Base-by-base conservation (phyloP, 352 stramenopile species). In the Pythium coloratum region DNA sequence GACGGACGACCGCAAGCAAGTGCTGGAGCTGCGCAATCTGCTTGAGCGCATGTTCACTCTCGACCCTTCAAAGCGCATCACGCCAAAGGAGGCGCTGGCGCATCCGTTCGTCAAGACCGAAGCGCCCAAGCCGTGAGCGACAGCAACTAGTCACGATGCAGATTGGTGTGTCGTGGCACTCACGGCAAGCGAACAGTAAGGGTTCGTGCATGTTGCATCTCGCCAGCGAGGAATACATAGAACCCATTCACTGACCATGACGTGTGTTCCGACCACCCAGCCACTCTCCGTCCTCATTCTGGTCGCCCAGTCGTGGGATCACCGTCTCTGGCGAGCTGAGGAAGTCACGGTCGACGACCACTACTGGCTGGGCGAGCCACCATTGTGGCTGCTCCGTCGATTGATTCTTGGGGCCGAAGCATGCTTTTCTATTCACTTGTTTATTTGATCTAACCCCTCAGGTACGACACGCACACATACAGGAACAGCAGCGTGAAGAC, bases 401-500 rank as follows among this genome's bases (percentile, higher is more conserved):
- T 40, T 40, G 34, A 40, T 13, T 13, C 34, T 9, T 40, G 7
- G 38, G 38, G 28, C 28, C 16, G 12, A 49, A 32, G 34, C 13
- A 46, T 62, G 28, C 3, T 13, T 49, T 9, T 65, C 58, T 16
- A 54, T 36, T 47, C 7, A 50, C 33, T 24, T 53, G 16, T 6
- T 47, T 64, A 50, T 33, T 18, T 55, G 26, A 24, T 55, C 63
- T 67, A 74, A 13, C 53, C 40, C 38, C 62, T 94, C 26, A 78
- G 55, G 64, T 91, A 94, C 42, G 72, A 72, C 30, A 91, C 84
- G 69, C 87, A 95, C 13, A 76, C 70, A 47, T 92, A 95, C 51
- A 95, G 71, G 59, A 94, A 94, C 4, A 88, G 49, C n/a, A 95
- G 71, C 33, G 88, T 93, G 64, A 94, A 71, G 51, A 92, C 28